Conservation (phyloP, 306 rosid genomes). For the Rosa chinensis region DNA sequence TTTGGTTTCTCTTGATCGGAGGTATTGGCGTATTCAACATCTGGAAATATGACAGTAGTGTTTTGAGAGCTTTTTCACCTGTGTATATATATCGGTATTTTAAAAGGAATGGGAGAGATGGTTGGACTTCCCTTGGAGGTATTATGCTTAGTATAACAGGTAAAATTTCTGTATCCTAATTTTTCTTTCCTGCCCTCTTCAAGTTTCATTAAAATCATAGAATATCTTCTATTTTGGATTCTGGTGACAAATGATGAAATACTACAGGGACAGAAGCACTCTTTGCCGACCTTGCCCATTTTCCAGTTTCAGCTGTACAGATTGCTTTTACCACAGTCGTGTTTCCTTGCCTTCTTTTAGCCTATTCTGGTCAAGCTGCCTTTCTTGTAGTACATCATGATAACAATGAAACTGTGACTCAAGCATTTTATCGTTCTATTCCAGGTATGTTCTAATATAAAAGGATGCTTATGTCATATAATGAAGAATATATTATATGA, state of each 20-base stretch:
- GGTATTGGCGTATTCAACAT: slow-evolving; percentile 91
- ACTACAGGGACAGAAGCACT: slow-evolving; percentile 96
- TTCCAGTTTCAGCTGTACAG: slow-evolving; percentile 95
- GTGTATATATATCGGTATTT: slow-evolving; percentile 74
- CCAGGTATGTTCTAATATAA: slow-evolving; percentile 60
- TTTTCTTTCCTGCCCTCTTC: neutral
- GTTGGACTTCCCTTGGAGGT: slow-evolving; percentile 97
- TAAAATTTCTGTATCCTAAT: slow-evolving; percentile 30
- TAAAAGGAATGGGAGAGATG: slow-evolving; percentile 62
- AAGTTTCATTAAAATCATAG: neutral
- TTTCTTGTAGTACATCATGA: slow-evolving; percentile 45
- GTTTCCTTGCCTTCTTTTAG: slow-evolving; percentile 95
- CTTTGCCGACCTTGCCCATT: slow-evolving; percentile 91
- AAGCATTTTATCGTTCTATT: slow-evolving; percentile 84
- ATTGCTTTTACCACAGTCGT: slow-evolving; percentile 87
- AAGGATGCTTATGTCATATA: neutral
- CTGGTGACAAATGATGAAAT: slow-evolving; percentile 32
- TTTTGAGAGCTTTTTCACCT: slow-evolving; percentile 85
- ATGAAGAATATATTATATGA: neutral
- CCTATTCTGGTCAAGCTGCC: slow-evolving; percentile 98
- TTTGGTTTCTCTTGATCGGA: slow-evolving; percentile 93
- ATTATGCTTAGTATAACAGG: slow-evolving; percentile 97
- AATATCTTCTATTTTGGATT: slow-evolving; percentile 19
- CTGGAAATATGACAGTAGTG: slow-evolving; percentile 66
- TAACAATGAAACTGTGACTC: neutral